Percentiles rank a stretch among this genome's conserved stretches.
Conservation (phyloP, 192 early-diverging fungal species). For the Mortierella hygrophila region DNA sequence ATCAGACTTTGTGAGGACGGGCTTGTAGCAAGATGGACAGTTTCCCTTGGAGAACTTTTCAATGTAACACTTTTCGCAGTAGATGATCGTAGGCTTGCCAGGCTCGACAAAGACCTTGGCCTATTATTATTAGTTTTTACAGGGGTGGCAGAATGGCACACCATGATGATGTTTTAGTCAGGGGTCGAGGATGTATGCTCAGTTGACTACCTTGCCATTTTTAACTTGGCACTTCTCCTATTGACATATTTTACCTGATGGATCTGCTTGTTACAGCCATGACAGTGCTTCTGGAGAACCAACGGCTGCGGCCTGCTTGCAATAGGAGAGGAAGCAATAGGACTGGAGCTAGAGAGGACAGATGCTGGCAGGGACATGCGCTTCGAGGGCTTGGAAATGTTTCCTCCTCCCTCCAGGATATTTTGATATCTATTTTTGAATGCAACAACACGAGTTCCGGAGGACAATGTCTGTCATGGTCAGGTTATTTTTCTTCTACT, state of each 20-base stretch:
- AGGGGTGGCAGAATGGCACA: not conserved
- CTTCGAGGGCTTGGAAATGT: slow-evolving; percentile 44
- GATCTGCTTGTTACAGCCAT: slow-evolving; percentile 38
- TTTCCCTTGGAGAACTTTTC: slow-evolving; percentile 53
- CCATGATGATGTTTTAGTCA: not conserved
- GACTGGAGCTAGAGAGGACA: not conserved
- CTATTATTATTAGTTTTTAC: slow-evolving; percentile 3
- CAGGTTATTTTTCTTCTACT: not conserved
- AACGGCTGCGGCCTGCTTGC: slow-evolving; percentile 26
- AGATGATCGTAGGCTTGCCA: slow-evolving; percentile 39
- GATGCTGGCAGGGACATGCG: slow-evolving; percentile 52
- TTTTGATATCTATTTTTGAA: slow-evolving; percentile 50
- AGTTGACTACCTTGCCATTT: not conserved
- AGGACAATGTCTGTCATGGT: slow-evolving; percentile 7
- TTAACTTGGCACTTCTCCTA: not conserved
- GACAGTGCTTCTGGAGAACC: slow-evolving; percentile 46
- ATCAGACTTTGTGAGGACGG: slow-evolving; percentile 49
- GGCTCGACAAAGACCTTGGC: slow-evolving; percentile 48
- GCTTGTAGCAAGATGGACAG: slow-evolving; percentile 52
- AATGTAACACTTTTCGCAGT: slow-evolving; percentile 55
- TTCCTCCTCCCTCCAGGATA: slow-evolving; percentile 42
- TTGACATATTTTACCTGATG: slow-evolving; percentile 14
- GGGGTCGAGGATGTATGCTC: not conserved
- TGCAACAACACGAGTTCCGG: not conserved
- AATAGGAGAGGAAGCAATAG: not conserved